Percentiles rank a stretch among this genome's conserved stretches.
phyloP scores from a whole-genome alignment of 768 basidiomycete genomes.

The Pleurotus eryngii region DNA sequence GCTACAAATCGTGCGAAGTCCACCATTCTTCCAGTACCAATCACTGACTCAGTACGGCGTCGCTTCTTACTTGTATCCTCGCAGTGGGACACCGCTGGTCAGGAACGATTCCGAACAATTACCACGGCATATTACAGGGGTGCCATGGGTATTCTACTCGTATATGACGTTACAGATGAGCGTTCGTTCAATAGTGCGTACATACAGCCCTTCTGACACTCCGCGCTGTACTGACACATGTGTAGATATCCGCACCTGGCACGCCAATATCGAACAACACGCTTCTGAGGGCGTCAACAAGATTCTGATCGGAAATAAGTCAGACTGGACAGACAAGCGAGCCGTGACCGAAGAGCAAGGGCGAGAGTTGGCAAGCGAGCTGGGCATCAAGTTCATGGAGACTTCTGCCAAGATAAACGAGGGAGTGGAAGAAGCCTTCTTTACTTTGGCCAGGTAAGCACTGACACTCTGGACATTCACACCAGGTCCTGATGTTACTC shows the following conservation, averaged over 20 bases:
- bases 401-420: slow-evolving; percentile 97
- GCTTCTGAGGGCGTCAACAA: slow-evolving; percentile 99
- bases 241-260: slow-evolving; percentile 96
- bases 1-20: slow-evolving; percentile 85
- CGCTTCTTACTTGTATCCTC: background rate
- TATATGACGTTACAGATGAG: slow-evolving; percentile 98
- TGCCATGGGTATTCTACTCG: slow-evolving; percentile 96
- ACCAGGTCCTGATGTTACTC: background rate
- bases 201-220: slow-evolving; percentile 8
- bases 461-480: background rate
- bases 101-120: slow-evolving; percentile 98
- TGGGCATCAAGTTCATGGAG: slow-evolving; percentile 97
- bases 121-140: slow-evolving; percentile 99
- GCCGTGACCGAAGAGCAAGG: slow-evolving; percentile 91
- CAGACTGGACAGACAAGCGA: slow-evolving; percentile 96
- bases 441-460: slow-evolving; percentile 87
- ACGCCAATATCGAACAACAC: slow-evolving; percentile 96
- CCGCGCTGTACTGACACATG: background rate
- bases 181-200: slow-evolving; percentile 93
- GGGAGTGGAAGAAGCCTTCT: slow-evolving; percentile 98
- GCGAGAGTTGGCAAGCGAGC: slow-evolving; percentile 85
- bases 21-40: background rate
- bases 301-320: slow-evolving; percentile 98
- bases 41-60: slow-evolving; percentile 3
- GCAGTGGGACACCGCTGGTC: slow-evolving; percentile 99